These are phyloP conservation scores for Blastobotrys buckinghamii DNA, from an alignment of 1,139 yeast species.

Conservation along the genomic window DNA sequence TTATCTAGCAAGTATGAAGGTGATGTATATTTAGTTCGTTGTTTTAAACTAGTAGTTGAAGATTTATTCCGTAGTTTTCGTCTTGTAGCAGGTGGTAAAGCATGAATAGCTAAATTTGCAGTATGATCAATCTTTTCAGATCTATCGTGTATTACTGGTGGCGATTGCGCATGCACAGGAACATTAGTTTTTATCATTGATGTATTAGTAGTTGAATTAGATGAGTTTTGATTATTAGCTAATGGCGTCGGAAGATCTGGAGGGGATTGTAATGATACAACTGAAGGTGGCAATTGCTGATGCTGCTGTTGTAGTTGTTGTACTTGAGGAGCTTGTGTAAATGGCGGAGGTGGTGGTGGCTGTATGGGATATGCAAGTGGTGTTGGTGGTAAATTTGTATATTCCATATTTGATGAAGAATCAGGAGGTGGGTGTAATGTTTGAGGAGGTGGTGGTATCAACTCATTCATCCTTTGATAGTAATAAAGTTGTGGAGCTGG, in stretches of 20 bases:
- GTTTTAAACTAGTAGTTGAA: conserved; percentile 6
- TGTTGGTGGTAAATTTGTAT: conserved; percentile 5
- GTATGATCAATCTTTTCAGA: not conserved
- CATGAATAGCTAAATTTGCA: not conserved
- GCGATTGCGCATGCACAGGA: not conserved
- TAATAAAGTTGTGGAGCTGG: not conserved
- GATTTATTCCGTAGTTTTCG: conserved; percentile 4
- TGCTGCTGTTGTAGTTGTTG: too few species aligned
- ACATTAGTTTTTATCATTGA: not conserved
- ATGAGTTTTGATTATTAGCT: too few species aligned
- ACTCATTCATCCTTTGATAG: not conserved
- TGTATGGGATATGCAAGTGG: not conserved
- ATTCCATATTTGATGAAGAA: conserved; percentile 4
- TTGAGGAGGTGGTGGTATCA: not conserved
- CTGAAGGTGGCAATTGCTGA: too few species aligned
- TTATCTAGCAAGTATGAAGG: conserved; percentile 15
- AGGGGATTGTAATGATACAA: conserved; percentile 3
- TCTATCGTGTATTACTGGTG: not conserved
- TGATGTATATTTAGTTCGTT: conserved; percentile 10
- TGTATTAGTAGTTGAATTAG: too few species aligned
- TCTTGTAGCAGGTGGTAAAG: conserved; percentile 1
- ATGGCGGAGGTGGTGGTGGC: not conserved
- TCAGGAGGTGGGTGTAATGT: not conserved
- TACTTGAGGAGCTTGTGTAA: not conserved
- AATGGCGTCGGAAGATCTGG: conserved; percentile 7